phyloP scores from a whole-genome alignment of 1,284 basidiomycete species.

The Sporisorium iseilematis-ciliati region DNA sequence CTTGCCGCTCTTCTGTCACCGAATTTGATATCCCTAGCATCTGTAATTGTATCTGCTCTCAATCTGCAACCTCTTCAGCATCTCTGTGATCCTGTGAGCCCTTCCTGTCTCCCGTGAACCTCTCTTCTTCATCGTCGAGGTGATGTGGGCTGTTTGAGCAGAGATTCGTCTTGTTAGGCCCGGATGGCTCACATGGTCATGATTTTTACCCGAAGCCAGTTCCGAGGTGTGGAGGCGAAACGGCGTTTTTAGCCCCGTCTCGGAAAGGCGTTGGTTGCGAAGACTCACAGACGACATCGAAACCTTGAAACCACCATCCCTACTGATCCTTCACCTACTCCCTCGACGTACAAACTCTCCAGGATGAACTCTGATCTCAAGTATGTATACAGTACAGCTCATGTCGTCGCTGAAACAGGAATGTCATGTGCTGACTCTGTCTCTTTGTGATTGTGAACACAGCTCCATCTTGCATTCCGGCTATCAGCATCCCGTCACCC shows the following conservation, averaged over 20 bases:
- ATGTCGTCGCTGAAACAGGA: too few species aligned
- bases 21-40: conserved; percentile 10
- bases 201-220: too few species aligned
- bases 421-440: not conserved
- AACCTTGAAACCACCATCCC: not conserved
- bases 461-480: conserved; percentile 62
- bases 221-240: conserved; percentile 16
- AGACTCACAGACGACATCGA: conserved; percentile 26
- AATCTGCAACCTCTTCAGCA: conserved; percentile 4
- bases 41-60: conserved; percentile 34
- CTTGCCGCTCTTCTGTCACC: not conserved
- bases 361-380: conserved; percentile 49
- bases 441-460: not conserved
- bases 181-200: too few species aligned
- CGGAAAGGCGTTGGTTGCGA: conserved; percentile 12
- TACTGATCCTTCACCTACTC: not conserved
- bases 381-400: conserved; percentile 21
- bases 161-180: too few species aligned
- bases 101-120: not conserved
- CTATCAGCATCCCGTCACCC: conserved; percentile 61
- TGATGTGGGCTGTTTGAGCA: not conserved
- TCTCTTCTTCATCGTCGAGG: not conserved
- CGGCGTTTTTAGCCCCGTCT: conserved; percentile 11
- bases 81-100: not conserved
- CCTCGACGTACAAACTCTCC: not conserved